Conservation (phyloP, 805 yeast genomes). For the Teunomyces barrocoloradensis region DNA sequence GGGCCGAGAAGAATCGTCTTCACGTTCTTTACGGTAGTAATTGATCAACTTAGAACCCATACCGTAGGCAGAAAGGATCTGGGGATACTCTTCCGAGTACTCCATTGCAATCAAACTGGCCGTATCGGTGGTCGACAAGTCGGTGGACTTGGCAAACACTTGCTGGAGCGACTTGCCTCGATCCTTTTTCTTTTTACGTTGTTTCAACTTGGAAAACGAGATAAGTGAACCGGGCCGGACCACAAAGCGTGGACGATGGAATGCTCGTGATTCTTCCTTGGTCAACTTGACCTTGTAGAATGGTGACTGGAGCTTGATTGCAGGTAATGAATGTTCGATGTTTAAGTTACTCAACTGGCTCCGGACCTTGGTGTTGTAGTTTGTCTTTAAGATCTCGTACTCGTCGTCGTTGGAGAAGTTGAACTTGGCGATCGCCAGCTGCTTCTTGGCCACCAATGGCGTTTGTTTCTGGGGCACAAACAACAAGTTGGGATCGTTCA, state of each 20-base stretch:
- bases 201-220: constrained; percentile 69
- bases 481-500: constrained; percentile 78
- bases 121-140: constrained; percentile 80
- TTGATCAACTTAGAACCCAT: constrained; percentile 94
- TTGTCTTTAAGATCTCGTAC: constrained; percentile 77
- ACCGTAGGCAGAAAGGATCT: constrained; percentile 81
- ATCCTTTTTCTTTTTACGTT: constrained; percentile 85
- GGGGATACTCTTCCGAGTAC: constrained; percentile 86
- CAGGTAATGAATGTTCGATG: constrained; percentile 91
- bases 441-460: constrained; percentile 42
- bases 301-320: constrained; percentile 83
- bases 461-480: constrained; percentile 49
- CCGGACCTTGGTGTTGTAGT: constrained; percentile 88
- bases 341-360: constrained; percentile 87
- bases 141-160: constrained; percentile 66
- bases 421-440: constrained; percentile 58
- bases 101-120: constrained; percentile 78
- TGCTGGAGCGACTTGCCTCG: constrained; percentile 78
- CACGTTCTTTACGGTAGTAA: constrained; percentile 81
- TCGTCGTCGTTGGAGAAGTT: constrained; percentile 86
- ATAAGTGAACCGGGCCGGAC: constrained; percentile 77
- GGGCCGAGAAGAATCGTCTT: constrained; percentile 82
- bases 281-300: constrained; percentile 77
- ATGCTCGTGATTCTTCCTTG: constrained; percentile 65
- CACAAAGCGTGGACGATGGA: constrained; percentile 75